Evolutionary conservation across 2,329 filamentous ascomycete species (phyloP), one percentile per base, ranked within the genome.

Genomic region (Ophiostoma montium): DNA sequence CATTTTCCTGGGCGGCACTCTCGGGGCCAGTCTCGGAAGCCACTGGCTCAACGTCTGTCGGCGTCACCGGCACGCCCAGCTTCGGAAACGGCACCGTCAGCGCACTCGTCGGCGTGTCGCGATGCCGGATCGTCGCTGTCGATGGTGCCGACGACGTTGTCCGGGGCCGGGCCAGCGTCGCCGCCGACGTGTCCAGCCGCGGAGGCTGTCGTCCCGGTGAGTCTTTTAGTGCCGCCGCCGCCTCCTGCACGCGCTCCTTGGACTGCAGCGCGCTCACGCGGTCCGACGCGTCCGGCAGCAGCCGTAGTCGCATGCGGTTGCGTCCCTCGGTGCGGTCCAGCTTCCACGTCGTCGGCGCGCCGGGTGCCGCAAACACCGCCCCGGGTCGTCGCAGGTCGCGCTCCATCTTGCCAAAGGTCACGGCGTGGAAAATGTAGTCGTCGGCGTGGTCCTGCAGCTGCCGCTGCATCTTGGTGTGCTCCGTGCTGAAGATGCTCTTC

Each of bases 301-400:
- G 76, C 27, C 92, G 80, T 58, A 95, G 72, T 15, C 94, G 80
- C 87, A 96, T 96, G 16, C 94, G 82, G 62, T 95, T 95, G 11
- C 89, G 82, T 11, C 92, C 90, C 67, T 98, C 92, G 0, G 92
- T 96, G 58, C 94, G 82, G 61, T 98, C 92, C 13, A 98, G 75
- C 58, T 90, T 88, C 90, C 90, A 98, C 62, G 84, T 94, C 0
- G 31, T 30, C 4, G 50, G 19, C 13, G 36, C 30, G 3, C 71
- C 69, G 0, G 74, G 69, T 35, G 82, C 76, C 47, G 83, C 80
- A 52, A 95, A 84, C 1, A 96, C 73, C 1, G 85, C 89, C 23
- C 86, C 87, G 2, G 88, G 86, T 18, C 88, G 78, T 54, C 76
- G 76, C 50, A 95, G 68, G 51, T 90, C 82, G 49, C 82, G 74